A percentile compares a stretch with the other conserved stretches of the same genome.
phyloP scores from a whole-genome alignment of 83 land plant species.

The Isoetes engelmannii region DNA sequence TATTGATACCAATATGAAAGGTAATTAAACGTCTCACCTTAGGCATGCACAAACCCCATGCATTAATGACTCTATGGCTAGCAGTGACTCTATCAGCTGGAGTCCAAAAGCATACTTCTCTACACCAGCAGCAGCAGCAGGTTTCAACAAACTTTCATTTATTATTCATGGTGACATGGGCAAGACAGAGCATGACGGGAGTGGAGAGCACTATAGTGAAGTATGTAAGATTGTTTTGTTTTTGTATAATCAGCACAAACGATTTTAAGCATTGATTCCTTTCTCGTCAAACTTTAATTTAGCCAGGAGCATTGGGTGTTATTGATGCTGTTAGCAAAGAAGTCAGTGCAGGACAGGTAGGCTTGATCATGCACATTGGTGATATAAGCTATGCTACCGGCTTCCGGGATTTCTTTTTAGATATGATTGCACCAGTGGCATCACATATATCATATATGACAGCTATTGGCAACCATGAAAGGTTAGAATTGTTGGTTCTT shows the following conservation, averaged over 20 bases:
- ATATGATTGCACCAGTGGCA: slow-evolving; percentile 15
- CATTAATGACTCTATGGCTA: not conserved
- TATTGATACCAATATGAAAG: not conserved
- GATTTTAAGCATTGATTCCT: too few relatives aligned
- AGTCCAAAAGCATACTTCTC: not conserved
- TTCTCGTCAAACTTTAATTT: too few relatives aligned
- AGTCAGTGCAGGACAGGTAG: slow-evolving; percentile 9
- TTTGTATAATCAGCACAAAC: not conserved
- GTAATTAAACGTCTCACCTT: not conserved
- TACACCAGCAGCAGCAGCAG: slow-evolving; percentile 23
- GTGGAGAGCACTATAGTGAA: slow-evolving; percentile 16
- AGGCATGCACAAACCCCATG: not conserved
- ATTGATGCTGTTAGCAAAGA: slow-evolving; percentile 20
- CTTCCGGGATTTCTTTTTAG: slow-evolving; percentile 23
- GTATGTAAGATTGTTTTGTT: not conserved
- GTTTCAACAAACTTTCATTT: slow-evolving; percentile 5
- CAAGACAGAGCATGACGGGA: slow-evolving; percentile 24
- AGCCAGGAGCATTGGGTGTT: slow-evolving; percentile 17
- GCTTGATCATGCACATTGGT: slow-evolving; percentile 17
- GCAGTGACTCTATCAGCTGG: slow-evolving; percentile 6
- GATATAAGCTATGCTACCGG: slow-evolving; percentile 34
- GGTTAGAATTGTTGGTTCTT: slow-evolving; percentile 22
- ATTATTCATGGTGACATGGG: slow-evolving; percentile 26
- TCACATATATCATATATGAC: slow-evolving; percentile 70
- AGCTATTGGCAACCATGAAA: slow-evolving; percentile 89